Evolutionary conservation across 768 basidiomycete genomes (phyloP).

Genomic region (Mycena vulgaris): DNA sequence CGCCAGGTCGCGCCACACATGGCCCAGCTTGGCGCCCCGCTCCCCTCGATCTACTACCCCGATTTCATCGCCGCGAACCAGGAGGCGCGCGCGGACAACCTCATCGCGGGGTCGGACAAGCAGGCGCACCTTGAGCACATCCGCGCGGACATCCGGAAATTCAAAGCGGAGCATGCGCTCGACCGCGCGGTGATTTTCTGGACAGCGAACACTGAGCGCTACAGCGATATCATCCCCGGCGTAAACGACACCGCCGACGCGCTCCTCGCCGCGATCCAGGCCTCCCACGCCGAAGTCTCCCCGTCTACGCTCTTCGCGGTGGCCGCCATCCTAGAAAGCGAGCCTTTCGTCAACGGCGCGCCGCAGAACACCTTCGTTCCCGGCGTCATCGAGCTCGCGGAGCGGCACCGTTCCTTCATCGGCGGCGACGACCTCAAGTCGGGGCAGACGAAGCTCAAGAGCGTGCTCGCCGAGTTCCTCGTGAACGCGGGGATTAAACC

Average conservation of each 20-base stretch:
- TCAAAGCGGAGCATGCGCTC: slow-evolving; percentile 86
- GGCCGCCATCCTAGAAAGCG: slow-evolving; percentile 93
- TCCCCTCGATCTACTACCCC: slow-evolving; percentile 97
- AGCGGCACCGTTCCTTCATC: slow-evolving; percentile 91
- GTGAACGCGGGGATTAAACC: slow-evolving; percentile 99
- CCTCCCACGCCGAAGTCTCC: slow-evolving; percentile 93
- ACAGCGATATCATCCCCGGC: slow-evolving; percentile 93
- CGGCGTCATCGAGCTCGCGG: slow-evolving; percentile 93
- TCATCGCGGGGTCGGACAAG: slow-evolving; percentile 90
- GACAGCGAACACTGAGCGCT: slow-evolving; percentile 99
- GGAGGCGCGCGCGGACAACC: slow-evolving; percentile 94
- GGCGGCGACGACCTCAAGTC: slow-evolving; percentile 98
- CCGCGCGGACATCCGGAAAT: slow-evolving; percentile 91
- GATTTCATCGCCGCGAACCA: slow-evolving; percentile 99
- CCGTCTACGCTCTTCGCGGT: slow-evolving; percentile 98
- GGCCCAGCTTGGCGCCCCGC: slow-evolving; percentile 83
- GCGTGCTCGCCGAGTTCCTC: slow-evolving; percentile 96
- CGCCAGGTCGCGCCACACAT: slow-evolving; percentile 93
- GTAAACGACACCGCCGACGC: slow-evolving; percentile 96
- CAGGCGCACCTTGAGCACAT: slow-evolving; percentile 92
- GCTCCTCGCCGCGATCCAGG: slow-evolving; percentile 84
- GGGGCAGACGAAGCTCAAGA: slow-evolving; percentile 97
- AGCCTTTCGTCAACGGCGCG: slow-evolving; percentile 98
- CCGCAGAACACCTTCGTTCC: slow-evolving; percentile 99
- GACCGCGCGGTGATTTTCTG: slow-evolving; percentile 96